These are phyloP conservation scores for Blastobotrys robertii DNA, from an alignment of 805 yeast species.

Conservation along the genomic window DNA sequence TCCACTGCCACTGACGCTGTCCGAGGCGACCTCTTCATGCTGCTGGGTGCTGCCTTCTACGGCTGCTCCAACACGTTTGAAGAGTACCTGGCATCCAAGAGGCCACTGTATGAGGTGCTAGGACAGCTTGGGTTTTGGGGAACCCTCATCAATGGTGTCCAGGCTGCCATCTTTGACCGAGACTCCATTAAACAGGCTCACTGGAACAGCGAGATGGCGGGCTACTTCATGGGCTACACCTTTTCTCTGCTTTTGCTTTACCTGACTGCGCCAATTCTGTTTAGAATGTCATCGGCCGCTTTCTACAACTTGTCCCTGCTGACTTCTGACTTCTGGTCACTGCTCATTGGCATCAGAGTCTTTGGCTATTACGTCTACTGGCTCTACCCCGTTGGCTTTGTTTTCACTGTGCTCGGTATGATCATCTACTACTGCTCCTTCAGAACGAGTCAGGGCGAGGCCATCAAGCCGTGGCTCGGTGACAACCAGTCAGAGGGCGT, in stretches of 20 bases:
- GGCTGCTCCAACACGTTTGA: constrained; percentile 37
- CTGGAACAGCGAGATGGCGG: constrained; percentile 33
- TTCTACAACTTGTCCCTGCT: constrained; percentile 35
- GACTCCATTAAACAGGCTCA: constrained; percentile 27
- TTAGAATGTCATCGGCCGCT: constrained; percentile 38
- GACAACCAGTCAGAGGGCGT: constrained; percentile 21
- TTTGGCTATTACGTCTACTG: constrained; percentile 36
- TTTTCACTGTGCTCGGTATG: constrained; percentile 33
- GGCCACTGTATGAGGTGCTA: constrained; percentile 36
- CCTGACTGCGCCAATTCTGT: constrained; percentile 33
- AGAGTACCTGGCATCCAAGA: constrained; percentile 35
- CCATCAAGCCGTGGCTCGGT: constrained; percentile 36
- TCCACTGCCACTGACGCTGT: constrained; percentile 32
- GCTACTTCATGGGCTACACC: constrained; percentile 36
- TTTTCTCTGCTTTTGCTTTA: constrained; percentile 32
- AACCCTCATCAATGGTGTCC: constrained; percentile 34
- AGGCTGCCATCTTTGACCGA: constrained; percentile 36
- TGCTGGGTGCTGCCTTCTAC: constrained; percentile 36
- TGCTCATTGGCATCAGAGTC: constrained; percentile 35
- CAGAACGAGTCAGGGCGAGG: constrained; percentile 29
- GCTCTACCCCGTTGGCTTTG: constrained; percentile 39
- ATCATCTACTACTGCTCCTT: constrained; percentile 32
- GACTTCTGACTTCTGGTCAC: constrained; percentile 38
- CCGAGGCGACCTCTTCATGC: constrained; percentile 36
- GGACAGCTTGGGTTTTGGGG: constrained; percentile 37